These are phyloP conservation scores for Diversispora eburnea DNA, from an alignment of 192 early-diverging fungal genomes.

Conservation along the genomic window DNA sequence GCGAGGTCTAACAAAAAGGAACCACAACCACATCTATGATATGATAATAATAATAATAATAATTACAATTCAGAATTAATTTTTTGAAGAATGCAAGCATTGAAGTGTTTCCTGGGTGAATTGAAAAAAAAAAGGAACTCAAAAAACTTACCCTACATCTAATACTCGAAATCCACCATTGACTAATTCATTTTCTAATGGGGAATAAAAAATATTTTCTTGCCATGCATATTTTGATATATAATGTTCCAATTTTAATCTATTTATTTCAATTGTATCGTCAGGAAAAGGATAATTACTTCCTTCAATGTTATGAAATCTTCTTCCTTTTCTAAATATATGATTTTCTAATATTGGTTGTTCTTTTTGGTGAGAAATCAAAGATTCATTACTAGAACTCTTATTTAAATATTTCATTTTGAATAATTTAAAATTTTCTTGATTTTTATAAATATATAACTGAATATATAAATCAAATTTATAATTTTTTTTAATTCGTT, in stretches of 20 bases:
- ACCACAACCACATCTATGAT: background rate
- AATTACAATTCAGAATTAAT: background rate
- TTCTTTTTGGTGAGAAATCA: too few species aligned
- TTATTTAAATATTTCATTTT: too few species aligned
- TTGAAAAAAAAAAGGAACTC: background rate
- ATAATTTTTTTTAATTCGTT: too few species aligned
- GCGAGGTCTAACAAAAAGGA: background rate
- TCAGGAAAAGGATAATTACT: background rate
- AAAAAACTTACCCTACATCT: slow-evolving; percentile 2
- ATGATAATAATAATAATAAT: background rate
- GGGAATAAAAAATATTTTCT: background rate
- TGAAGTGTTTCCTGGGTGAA: background rate
- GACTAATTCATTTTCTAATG: background rate
- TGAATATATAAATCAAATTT: too few species aligned
- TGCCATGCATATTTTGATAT: background rate
- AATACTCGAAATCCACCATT: background rate
- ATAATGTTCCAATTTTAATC: background rate
- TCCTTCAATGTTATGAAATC: background rate
- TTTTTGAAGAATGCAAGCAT: background rate
- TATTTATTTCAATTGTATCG: background rate
- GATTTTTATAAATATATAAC: too few species aligned
- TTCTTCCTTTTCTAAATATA: background rate
- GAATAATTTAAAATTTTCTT: too few species aligned
- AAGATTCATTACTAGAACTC: too few species aligned
- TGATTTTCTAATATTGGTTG: too few species aligned